These are phyloP conservation scores for Candida vartiovaarae DNA, from an alignment of 805 yeast species.

Conservation along the genomic window DNA sequence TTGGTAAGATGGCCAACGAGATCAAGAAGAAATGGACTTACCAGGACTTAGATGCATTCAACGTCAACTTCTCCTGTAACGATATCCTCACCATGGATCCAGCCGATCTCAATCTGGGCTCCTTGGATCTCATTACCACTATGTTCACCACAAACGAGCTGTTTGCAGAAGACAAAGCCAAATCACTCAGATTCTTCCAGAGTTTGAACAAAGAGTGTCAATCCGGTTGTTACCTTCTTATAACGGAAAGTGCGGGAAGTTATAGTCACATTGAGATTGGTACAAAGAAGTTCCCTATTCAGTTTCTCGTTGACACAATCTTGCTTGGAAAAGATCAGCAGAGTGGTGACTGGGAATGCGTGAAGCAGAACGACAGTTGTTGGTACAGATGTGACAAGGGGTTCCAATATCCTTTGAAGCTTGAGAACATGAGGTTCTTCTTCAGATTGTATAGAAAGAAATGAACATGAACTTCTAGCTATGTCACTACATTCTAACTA, in stretches of 20 bases:
- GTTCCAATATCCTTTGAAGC: constrained; percentile 54
- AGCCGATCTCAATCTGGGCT: constrained; percentile 16
- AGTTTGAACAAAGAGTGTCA: constrained; percentile 42
- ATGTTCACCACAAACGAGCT: constrained; percentile 85
- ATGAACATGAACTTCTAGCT: constrained; percentile 11
- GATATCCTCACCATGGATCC: constrained; percentile 31
- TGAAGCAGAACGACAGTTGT: constrained; percentile 62
- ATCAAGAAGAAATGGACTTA: constrained; percentile 50
- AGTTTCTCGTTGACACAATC: constrained; percentile 69
- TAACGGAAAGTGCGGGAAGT: constrained; percentile 87
- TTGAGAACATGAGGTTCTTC: constrained; percentile 86
- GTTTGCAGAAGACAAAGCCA: constrained; percentile 59
- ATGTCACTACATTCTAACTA: no score
- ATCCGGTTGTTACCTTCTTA: constrained; percentile 52
- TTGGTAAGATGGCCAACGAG: constrained; percentile 35
- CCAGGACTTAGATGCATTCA: constrained; percentile 27
- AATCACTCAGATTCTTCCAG: constrained; percentile 54
- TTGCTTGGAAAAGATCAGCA: constrained; percentile 44
- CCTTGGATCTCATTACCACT: constrained; percentile 52
- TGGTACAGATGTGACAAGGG: constrained; percentile 65
- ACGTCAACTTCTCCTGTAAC: constrained; percentile 26
- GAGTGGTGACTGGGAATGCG: constrained; percentile 57
- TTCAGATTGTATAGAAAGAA: constrained; percentile 63
- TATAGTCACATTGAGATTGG: constrained; percentile 78
- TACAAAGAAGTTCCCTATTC: constrained; percentile 71